Percentiles rank a stretch among this genome's conserved stretches.
phyloP scores from a whole-genome alignment of 1,139 yeast species.

The Groenewaldozyma sp. region DNA sequence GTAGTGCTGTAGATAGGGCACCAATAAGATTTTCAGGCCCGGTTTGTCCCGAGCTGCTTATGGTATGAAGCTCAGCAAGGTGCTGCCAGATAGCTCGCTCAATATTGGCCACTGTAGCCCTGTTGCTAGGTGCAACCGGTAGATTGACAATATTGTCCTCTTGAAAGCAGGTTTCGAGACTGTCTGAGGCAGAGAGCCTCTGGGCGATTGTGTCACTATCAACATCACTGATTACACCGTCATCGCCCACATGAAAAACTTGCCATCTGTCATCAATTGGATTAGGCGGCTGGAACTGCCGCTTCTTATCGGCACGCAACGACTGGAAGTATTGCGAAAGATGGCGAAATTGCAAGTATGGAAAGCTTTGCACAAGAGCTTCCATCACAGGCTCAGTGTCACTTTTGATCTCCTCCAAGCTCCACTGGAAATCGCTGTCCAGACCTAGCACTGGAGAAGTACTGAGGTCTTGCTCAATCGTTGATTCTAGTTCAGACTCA shows the following conservation, averaged over 20 bases:
- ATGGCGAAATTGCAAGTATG: conserved; percentile 20
- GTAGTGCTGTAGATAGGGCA: conserved; percentile 17
- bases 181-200: neutral
- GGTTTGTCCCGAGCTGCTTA: neutral
- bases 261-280: conserved; percentile 29
- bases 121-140: neutral
- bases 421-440: conserved; percentile 27
- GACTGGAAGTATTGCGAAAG: conserved; percentile 15
- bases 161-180: neutral
- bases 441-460: conserved; percentile 14
- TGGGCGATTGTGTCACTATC: neutral
- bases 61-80: neutral
- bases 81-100: neutral
- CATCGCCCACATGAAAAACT: conserved; percentile 25
- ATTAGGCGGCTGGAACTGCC: conserved; percentile 20
- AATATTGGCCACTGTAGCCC: neutral
- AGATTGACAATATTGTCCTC: conserved; percentile 1
- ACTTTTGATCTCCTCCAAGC: conserved; percentile 25
- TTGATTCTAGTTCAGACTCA: conserved; percentile 6
- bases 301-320: conserved; percentile 18
- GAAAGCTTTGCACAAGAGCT: conserved; percentile 22
- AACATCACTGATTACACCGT: conserved; percentile 7
- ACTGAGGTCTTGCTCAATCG: conserved; percentile 7
- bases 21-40: conserved; percentile 10
- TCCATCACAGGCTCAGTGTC: conserved; percentile 30